Conservation (phyloP, 495 filamentous ascomycete genomes). For the Penicillium herquei region DNA sequence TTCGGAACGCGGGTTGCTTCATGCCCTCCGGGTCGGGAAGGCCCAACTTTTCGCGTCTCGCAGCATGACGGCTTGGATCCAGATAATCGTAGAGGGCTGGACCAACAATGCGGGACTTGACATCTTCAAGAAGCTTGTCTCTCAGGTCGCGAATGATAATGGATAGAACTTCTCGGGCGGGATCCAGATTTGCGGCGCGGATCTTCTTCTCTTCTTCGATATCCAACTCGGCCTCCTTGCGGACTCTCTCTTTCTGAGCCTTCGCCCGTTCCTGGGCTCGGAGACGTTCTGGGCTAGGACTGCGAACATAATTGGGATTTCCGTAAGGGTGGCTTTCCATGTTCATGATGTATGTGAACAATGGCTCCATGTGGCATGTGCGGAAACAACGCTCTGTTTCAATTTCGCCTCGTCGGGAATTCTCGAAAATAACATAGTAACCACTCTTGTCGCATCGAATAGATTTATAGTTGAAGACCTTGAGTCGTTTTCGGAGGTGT, state of each 20-base stretch:
- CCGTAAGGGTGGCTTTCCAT: constrained; percentile 79
- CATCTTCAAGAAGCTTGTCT: constrained; percentile 79
- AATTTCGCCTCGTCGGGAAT: constrained; percentile 68
- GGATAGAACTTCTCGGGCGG: constrained; percentile 75
- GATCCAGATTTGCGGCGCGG: constrained; percentile 79
- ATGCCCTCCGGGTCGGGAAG: constrained; percentile 66
- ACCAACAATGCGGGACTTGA: constrained; percentile 78
- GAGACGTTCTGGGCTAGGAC: constrained; percentile 55
- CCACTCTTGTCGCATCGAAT: constrained; percentile 80
- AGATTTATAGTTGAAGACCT: constrained; percentile 70
- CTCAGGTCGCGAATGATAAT: constrained; percentile 76
- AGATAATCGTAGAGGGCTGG: constrained; percentile 81
- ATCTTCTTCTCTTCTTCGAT: constrained; percentile 83
- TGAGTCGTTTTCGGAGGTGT: constrained; percentile 84
- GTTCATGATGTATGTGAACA: constrained; percentile 91
- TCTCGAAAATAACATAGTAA: constrained; percentile 87
- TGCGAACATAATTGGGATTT: constrained; percentile 64
- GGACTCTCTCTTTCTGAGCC: constrained; percentile 53
- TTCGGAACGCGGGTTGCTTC: constrained; percentile 45
- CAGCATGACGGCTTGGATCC: constrained; percentile 72
- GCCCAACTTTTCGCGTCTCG: constrained; percentile 73
- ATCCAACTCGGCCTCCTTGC: constrained; percentile 71
- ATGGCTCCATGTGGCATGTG: constrained; percentile 65
- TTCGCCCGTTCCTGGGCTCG: constrained; percentile 54
- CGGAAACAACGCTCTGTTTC: constrained; percentile 76